Base-by-base conservation (phyloP, 768 basidiomycete species). In the Tylopilus subfusipes region DNA sequence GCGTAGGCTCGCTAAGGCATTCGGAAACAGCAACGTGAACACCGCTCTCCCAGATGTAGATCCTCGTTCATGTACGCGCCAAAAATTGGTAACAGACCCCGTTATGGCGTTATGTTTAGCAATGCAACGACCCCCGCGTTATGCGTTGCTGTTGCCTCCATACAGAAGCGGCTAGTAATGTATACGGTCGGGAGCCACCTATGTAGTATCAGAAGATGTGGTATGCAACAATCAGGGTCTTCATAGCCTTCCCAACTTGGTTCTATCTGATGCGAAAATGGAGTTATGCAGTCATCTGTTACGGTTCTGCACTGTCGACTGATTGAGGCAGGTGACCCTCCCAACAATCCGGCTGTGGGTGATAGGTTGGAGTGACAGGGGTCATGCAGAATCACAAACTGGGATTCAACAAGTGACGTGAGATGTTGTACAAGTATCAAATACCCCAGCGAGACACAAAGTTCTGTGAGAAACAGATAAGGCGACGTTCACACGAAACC, bases 391-490 rank as follows among this genome's bases (percentile, higher is more conserved):
- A 50, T 42, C 38, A 25, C 30, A 11, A 30, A 48, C n/a, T 8
- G 21, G 38, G 25, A 43, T 42, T 51, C 47, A 48, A 31, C 38
- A 48, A 9, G 18, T 42, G 40, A 42, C 21, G 19, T 12, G 33
- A 22, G 19, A 42, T 45, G 25, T 44, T 56, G 50, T 42, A 24
- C 27, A 44, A 44, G 7, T 4, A 21, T 68, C 49, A 68, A 43
- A 54, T 52, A 25, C 68, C 68, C 50, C 68, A 49, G 14, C 68
- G 66, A 50, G 68, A 61, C 45, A 69, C 62, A n/a, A 69, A 69
- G 36, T 59, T 68, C 68, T 69, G 31, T 31, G n/a, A 42, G 25
- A 39, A 31, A 25, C 25, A 14, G 21, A 34, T 59, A 10, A 62
- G 50, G 36, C 34, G 24, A 7, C 5, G 7, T 46, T 21, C 16